These are phyloP conservation scores for Metarhizium rileyi DNA, from an alignment of 2,329 filamentous ascomycete genomes.

Conservation along the genomic window DNA sequence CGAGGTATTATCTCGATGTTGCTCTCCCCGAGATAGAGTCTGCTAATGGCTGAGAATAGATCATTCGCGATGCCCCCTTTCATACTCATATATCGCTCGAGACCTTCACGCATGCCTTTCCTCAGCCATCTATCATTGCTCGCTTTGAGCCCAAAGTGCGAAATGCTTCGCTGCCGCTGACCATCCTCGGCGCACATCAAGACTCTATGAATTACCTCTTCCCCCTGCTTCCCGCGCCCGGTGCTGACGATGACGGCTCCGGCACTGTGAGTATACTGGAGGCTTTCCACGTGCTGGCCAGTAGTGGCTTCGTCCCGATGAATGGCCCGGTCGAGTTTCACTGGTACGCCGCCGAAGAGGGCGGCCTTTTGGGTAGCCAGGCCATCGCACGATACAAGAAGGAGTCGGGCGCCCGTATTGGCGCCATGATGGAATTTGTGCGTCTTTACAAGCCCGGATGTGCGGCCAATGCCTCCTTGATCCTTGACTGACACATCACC, in stretches of 20 bases:
- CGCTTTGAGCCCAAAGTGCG: conserved; percentile 32
- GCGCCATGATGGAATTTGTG: conserved; percentile 59
- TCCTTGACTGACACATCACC: conserved; percentile 24
- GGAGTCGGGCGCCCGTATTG: conserved; percentile 50
- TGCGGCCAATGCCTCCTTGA: background rate
- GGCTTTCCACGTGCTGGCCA: conserved; percentile 36
- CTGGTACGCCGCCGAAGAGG: conserved; percentile 41
- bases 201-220: conserved; percentile 38
- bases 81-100: conserved; percentile 28
- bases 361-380: conserved; percentile 46
- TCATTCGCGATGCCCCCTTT: conserved; percentile 23
- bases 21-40: too few relatives aligned
- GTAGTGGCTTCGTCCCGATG: conserved; percentile 26
- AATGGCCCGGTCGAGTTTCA: conserved; percentile 49
- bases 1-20: conserved; percentile 10
- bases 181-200: conserved; percentile 35
- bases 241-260: conserved; percentile 41
- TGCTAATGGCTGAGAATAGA: conserved; percentile 9
- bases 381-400: conserved; percentile 60
- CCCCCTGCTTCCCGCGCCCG: conserved; percentile 28
- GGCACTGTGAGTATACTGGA: conserved; percentile 38
- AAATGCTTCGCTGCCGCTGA: conserved; percentile 27
- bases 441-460: conserved; percentile 3
- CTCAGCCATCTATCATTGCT: conserved; percentile 39
- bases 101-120: conserved; percentile 32